Conservation (phyloP, 2,329 filamentous ascomycete species). For the Ascochyta clinopodiicola region DNA sequence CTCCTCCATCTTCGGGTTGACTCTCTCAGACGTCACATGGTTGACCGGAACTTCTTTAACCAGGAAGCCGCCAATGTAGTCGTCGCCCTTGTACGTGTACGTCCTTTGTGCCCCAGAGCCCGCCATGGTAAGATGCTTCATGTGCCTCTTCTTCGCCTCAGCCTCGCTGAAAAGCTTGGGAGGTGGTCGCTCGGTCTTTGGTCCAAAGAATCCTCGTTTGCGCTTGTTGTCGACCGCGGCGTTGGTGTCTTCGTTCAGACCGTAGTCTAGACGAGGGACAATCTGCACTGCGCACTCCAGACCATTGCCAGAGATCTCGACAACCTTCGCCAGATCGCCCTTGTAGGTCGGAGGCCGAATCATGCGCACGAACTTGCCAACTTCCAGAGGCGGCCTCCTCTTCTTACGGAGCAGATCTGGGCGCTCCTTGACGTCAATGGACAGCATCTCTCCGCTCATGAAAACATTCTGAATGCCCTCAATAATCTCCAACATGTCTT, state of each 20-base stretch:
- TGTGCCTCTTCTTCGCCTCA: constrained; percentile 88
- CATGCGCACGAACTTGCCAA: constrained; percentile 91
- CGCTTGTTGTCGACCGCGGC: constrained; percentile 68
- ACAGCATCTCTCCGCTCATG: constrained; percentile 80
- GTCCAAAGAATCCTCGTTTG: constrained; percentile 67
- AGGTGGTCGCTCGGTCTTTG: constrained; percentile 73
- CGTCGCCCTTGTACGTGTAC: constrained; percentile 86
- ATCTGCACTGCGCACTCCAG: constrained; percentile 85
- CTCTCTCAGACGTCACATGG: constrained; percentile 81
- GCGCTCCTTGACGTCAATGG: constrained; percentile 97
- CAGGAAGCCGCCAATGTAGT: constrained; percentile 90
- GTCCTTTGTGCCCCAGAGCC: constrained; percentile 67
- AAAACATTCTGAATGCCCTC: constrained; percentile 90
- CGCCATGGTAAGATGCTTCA: constrained; percentile 63
- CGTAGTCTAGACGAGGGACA: constrained; percentile 92
- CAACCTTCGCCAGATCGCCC: constrained; percentile 88
- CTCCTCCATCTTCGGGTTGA: constrained; percentile 92
- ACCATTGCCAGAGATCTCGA: constrained; percentile 92
- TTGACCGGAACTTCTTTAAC: constrained; percentile 94
- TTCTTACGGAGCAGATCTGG: constrained; percentile 90
- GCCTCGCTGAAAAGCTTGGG: constrained; percentile 91
- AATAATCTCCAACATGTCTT: constrained; percentile 81
- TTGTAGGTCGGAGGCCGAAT: constrained; percentile 80
- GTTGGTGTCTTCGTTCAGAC: constrained; percentile 77
- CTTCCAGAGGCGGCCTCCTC: constrained; percentile 80